A percentile compares a stretch with the other conserved stretches of the same genome.
These are phyloP conservation scores for Tulasnella sp. DNA, from an alignment of 768 basidiomycete species.

Conservation along the genomic window DNA sequence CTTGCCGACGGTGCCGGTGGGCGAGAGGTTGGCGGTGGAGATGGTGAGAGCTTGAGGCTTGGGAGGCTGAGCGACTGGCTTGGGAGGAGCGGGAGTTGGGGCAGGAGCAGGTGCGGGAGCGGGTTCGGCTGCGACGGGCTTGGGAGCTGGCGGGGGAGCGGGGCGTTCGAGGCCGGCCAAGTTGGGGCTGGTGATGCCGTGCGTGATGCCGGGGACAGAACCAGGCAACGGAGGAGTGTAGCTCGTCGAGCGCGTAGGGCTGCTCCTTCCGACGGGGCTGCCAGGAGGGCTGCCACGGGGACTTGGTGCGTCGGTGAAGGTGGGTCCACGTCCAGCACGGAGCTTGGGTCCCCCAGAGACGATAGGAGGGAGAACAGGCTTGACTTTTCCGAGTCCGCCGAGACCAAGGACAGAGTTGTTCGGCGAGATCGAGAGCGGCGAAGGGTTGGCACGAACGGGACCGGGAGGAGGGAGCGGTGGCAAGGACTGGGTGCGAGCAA, in stretches of 20 bases:
- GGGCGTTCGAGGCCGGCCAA: background rate
- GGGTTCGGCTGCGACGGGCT: background rate
- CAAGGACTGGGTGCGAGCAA: background rate
- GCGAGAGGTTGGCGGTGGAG: constrained; percentile 10
- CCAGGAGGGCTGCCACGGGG: constrained; percentile 22
- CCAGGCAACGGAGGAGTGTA: constrained; percentile 26
- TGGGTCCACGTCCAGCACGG: constrained; percentile 18
- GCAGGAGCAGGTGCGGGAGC: background rate
- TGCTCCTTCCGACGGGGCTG: constrained; percentile 15
- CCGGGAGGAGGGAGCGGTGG: constrained; percentile 25
- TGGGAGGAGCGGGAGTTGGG: background rate
- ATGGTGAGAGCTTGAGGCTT: constrained; percentile 12
- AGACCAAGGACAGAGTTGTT: constrained; percentile 11
- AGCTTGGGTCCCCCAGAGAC: background rate
- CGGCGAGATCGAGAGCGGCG: background rate
- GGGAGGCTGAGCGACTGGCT: background rate
- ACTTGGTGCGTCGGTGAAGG: background rate
- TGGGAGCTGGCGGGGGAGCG: background rate
- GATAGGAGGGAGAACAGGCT: constrained; percentile 9
- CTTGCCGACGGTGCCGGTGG: constrained; percentile 18
- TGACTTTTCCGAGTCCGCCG: background rate
- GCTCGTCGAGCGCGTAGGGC: constrained; percentile 1
- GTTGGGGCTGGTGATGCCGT: background rate
- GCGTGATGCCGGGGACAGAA: background rate
- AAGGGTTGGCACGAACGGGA: background rate